Evolutionary conservation across 2,329 filamentous ascomycete species (phyloP).

Genomic region (Colletotrichum limetticola): DNA sequence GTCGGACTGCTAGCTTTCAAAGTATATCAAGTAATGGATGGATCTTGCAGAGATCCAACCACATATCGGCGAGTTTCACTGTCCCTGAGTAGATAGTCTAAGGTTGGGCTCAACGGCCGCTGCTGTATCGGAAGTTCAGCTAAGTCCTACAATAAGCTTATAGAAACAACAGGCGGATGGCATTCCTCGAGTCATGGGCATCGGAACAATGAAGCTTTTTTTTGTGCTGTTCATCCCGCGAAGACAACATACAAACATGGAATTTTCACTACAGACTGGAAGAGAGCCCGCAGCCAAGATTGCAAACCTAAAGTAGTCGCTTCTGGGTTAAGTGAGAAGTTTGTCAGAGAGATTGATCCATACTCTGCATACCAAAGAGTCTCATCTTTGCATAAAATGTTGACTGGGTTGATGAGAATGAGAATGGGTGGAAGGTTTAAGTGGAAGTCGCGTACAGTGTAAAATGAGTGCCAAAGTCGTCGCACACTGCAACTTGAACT

Average conservation of each 20-base stretch:
- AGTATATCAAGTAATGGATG: background rate
- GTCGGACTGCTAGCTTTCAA: background rate
- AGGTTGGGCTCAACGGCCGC: background rate
- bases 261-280: background rate
- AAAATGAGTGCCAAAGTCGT: fast-evolving
- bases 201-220: background rate
- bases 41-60: background rate
- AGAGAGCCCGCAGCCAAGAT: background rate
- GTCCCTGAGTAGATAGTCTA: background rate
- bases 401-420: no score
- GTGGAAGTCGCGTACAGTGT: background rate
- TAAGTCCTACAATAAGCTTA: background rate
- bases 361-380: background rate
- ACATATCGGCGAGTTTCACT: background rate
- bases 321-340: background rate
- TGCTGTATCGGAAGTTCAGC: background rate
- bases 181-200: background rate
- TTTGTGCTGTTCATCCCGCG: background rate
- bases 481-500: background rate
- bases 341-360: background rate
- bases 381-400: background rate
- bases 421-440: background rate
- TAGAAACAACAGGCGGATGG: background rate
- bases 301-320: no score
- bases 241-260: background rate